Base-by-base conservation (phyloP, 169 alveolate species). In the Plasmodium vinckei region DNA sequence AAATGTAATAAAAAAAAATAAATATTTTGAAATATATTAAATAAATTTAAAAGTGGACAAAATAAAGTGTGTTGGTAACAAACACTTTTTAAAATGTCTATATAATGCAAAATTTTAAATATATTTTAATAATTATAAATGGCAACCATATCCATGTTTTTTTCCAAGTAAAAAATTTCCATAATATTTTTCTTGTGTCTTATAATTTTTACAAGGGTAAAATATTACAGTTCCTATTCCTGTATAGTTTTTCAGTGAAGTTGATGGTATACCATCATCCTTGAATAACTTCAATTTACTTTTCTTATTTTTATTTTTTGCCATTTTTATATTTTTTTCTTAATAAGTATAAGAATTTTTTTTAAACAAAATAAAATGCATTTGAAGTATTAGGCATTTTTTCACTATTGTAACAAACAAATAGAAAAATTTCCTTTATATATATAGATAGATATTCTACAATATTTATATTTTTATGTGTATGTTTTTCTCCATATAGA, bases 121-220 rank as follows among this genome's bases (percentile, higher is more conserved):
- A 33, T 33, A 33, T 33, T 4, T 33, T 33, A 33, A 33, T 33
- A 33, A 33, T 33, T 33, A 33, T 33, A 33, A 23, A 10, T 51
- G 15, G 59, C 25, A 46, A 75, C 88, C 88, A 64, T 75, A 75
- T 75, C 88, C 88, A 54, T 75, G 88, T 75, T 57, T 75, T 75
- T 63, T 63, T 44, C 88, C 88, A 15, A 46, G 75, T 54, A 75
- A 75, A 63, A 75, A 46, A 63, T 75, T 61, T 46, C 88, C 88
- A 23, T 75, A 75, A 75, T 75, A 75, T 56, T 75, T 75, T 53
- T 75, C 88, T 54, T 27, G 10, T 27, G 51, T 63, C 73, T 75
- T 75, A 53, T 9, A 13, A 49, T 75, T 75, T 61, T 75, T 75
- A 69, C 56, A 17, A 75, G 64, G 59, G 9, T 60, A 75, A 63